Evolutionary conservation across 75 land plant genomes (phyloP).

Genomic region (Pinus albicaulis): DNA sequence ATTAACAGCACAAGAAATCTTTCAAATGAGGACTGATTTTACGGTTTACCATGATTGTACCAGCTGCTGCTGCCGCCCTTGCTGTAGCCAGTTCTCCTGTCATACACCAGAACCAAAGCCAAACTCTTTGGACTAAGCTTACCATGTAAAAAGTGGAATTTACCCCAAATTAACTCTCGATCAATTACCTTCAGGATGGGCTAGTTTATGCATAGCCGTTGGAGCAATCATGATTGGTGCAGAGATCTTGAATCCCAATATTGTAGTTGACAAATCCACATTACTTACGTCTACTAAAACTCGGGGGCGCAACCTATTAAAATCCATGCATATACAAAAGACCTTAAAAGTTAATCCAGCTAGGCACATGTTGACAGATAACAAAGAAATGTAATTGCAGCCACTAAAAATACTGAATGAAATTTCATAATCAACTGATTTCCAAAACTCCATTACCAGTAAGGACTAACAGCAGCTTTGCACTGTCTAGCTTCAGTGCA

Average conservation of each 20-base stretch:
- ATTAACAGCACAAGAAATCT: no score
- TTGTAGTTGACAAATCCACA: constrained; percentile 60
- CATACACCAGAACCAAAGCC: background rate
- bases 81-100: constrained; percentile 97
- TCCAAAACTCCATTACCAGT: background rate
- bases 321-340: background rate
- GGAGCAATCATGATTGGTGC: constrained; percentile 93
- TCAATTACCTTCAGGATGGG: constrained; percentile 74
- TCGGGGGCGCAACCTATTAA: constrained; percentile 70
- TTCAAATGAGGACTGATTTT: background rate
- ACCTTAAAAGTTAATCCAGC: no score
- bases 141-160: background rate
- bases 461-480: background rate
- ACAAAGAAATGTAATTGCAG: no score
- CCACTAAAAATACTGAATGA: no score
- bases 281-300: constrained; percentile 78
- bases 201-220: constrained; percentile 71
- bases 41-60: constrained; percentile 73
- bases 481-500: background rate
- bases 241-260: constrained; percentile 67
- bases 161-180: no score
- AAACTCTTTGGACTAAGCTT: background rate
- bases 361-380: no score
- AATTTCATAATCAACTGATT: no score
- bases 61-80: constrained; percentile 74